Conservation (phyloP, 164 flowering plant genomes). For the Annona cherimola region DNA sequence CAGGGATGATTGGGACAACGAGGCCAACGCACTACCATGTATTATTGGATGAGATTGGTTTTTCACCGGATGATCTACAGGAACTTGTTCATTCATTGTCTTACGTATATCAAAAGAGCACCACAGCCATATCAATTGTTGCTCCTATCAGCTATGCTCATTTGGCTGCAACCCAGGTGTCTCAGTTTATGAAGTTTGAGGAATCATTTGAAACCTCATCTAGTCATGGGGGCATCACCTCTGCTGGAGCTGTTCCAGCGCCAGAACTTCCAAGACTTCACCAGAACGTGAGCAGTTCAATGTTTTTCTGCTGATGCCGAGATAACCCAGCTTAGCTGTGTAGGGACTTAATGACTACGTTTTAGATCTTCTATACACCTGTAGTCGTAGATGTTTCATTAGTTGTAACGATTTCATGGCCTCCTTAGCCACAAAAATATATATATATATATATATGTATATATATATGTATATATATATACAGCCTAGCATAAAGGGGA, state of each 20-base stretch:
- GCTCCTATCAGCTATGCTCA: conserved; percentile 73
- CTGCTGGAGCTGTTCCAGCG: conserved; percentile 35
- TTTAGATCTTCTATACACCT: no score
- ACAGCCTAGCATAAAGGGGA: no score
- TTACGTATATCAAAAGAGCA: conserved; percentile 80
- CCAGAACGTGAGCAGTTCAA: conserved; percentile 43
- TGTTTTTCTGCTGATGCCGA: conserved; percentile 66
- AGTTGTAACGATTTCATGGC: no score
- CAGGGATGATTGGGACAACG: no score
- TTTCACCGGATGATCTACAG: conserved; percentile 69
- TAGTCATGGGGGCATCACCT: conserved; percentile 45
- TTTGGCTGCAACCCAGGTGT: conserved; percentile 56
- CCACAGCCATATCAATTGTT: conserved; percentile 82
- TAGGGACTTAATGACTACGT: no score
- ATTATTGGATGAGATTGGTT: no score
- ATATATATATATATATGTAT: no score
- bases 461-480: no score
- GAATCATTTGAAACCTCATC: conserved; percentile 55
- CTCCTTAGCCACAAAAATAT: no score
- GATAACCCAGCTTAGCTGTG: no score
- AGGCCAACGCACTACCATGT: no score
- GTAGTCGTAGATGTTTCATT: no score
- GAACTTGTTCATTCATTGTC: conserved; percentile 75
- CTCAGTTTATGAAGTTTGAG: conserved; percentile 59
- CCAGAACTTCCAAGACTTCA: conserved; percentile 51